Base-by-base conservation (phyloP, 2,329 filamentous ascomycete genomes). In the Sclerotinia spermophila region DNA sequence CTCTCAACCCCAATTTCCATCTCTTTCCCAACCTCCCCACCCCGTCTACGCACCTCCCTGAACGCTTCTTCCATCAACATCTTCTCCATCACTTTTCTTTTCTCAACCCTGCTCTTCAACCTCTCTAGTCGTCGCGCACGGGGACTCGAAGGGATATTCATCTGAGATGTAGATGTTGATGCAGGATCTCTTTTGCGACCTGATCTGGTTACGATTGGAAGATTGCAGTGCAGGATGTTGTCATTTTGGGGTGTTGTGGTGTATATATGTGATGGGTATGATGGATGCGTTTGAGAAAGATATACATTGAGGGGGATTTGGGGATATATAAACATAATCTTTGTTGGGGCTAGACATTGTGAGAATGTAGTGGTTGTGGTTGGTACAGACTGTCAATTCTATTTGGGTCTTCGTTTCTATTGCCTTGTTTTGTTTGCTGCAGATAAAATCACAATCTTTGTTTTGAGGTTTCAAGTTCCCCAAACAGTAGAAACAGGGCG, bases 21-120 rank as follows among this genome's bases (percentile, higher is more conserved):
- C n/a, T 17, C 27, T 4, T 15, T 44, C 15, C 27, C 11, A 13
- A 17, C 3, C 60, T 27, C 1, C 35, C 24, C 11, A 33, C 15
- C 4, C 40, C 5, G 15, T 1, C 8, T 40, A 1, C 30, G 0
- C 1, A 35, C 17, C 55, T 58, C 33, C 11, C 33, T 21, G 21
- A 0, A 19, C 19, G 5, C 10, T 0, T 24, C 24, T 1, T 5
- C n/a, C n/a, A 6, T n/a, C 24, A 19, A 4, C 42, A 44, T 19
- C 42, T 44, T 7, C 1, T 7, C 33, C 55, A 30, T 21, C 33
- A 10, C 27, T 27, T 33, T 56, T 21, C 17, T 56, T 3, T 21
- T 24, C 30, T 58, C 55, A 15, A 21, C 33, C 21, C 19, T 13
- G 0, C 30, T 5, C 11, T 8, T 59, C 11, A 8, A 8, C 35